These are phyloP conservation scores for Ogataea wickerhamii DNA, from an alignment of 805 yeast genomes.

Conservation along the genomic window DNA sequence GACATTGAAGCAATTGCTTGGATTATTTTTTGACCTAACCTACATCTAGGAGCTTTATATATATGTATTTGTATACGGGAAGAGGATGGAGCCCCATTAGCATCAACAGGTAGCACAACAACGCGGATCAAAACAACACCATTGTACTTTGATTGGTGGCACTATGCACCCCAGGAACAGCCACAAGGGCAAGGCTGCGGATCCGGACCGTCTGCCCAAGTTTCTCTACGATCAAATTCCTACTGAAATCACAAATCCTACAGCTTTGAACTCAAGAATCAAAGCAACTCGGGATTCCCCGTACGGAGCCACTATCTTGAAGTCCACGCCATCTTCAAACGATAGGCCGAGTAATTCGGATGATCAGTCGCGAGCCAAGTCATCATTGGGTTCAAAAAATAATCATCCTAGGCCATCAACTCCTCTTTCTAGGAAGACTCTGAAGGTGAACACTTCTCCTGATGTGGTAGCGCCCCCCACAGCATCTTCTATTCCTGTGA, in stretches of 20 bases:
- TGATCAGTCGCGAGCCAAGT: not conserved
- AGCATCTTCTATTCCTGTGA: slow-evolving; percentile 16
- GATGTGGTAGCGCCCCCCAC: slow-evolving; percentile 7
- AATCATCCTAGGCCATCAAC: not conserved
- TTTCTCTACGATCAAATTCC: slow-evolving; percentile 31
- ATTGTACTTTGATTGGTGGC: too few relatives aligned
- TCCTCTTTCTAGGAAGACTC: not conserved
- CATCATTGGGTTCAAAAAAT: not conserved
- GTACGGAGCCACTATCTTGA: slow-evolving; percentile 18
- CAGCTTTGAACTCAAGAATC: slow-evolving; percentile 22
- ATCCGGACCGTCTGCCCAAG: slow-evolving; percentile 23
- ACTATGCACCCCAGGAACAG: not conserved
- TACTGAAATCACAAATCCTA: slow-evolving; percentile 23
- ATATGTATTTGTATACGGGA: too few relatives aligned
- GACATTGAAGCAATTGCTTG: too few relatives aligned
- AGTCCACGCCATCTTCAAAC: not conserved
- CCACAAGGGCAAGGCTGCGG: not conserved
- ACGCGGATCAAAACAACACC: too few relatives aligned
- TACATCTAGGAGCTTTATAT: too few relatives aligned
- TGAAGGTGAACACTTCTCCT: slow-evolving; percentile 21
- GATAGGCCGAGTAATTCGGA: not conserved
- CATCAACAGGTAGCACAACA: too few relatives aligned
- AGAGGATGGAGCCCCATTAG: too few relatives aligned
- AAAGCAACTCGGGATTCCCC: slow-evolving; percentile 24
- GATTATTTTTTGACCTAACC: too few relatives aligned